These are phyloP conservation scores for Boletus eberwhitei DNA, from an alignment of 768 basidiomycete species.

Conservation along the genomic window DNA sequence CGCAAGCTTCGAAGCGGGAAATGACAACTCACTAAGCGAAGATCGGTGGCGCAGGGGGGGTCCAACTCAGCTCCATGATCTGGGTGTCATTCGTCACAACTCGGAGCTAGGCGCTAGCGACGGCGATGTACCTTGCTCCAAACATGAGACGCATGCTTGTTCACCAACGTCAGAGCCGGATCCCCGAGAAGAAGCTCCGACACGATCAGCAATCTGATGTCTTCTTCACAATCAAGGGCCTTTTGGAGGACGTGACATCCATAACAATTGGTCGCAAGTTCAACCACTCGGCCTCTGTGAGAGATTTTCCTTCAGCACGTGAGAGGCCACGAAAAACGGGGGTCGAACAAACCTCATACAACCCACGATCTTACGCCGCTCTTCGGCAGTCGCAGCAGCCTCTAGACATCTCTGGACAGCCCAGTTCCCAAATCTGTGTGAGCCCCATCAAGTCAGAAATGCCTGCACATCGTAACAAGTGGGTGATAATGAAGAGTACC, in stretches of 20 bases:
- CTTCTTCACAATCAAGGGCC: constrained; percentile 88
- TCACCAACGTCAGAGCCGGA: constrained; percentile 81
- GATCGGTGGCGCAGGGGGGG: constrained; percentile 81
- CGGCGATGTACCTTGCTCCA: constrained; percentile 71
- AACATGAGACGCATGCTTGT: constrained; percentile 89
- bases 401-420: constrained; percentile 86
- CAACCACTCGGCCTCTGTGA: constrained; percentile 73
- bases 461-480: neutral
- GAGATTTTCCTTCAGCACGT: constrained; percentile 1
- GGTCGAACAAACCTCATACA: constrained; percentile 70
- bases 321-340: constrained; percentile 3
- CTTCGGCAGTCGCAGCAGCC: constrained; percentile 69
- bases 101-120: neutral
- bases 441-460: constrained; percentile 5
- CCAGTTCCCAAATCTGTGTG: constrained; percentile 83
- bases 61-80: constrained; percentile 92
- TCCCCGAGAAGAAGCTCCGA: constrained; percentile 82
- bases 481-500: constrained; percentile 37
- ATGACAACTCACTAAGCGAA: constrained; percentile 66
- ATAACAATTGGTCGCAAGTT: constrained; percentile 85
- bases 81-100: constrained; percentile 27
- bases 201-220: constrained; percentile 77
- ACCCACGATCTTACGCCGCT: constrained; percentile 74
- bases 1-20: neutral
- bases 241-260: constrained; percentile 89